phyloP scores from a whole-genome alignment of 2,329 filamentous ascomycete species.

The Macrophomina pseudophaseolina region DNA sequence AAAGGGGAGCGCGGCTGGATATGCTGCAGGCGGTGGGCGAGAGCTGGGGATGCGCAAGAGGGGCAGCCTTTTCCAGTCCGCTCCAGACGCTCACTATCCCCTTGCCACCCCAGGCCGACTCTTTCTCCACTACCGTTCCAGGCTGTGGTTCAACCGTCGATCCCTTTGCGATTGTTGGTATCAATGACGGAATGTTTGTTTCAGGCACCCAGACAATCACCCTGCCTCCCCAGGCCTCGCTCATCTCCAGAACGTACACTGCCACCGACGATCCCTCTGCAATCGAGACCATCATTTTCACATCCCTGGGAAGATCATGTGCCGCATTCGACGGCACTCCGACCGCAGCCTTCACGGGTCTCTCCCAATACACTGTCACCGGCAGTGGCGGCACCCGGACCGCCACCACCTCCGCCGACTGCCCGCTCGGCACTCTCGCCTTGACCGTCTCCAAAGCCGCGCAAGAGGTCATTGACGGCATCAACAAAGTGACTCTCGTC shows the following conservation, averaged over 20 bases:
- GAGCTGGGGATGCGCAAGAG: background rate
- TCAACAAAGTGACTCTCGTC: slow-evolving; percentile 29
- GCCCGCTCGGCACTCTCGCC: slow-evolving; percentile 27
- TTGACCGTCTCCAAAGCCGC: slow-evolving; percentile 21
- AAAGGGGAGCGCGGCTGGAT: background rate
- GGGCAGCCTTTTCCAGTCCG: background rate
- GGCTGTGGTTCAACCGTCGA: slow-evolving; percentile 24
- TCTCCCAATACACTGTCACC: background rate
- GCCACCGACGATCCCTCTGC: slow-evolving; percentile 23
- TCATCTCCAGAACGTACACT: slow-evolving; percentile 9
- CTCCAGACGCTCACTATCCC: slow-evolving; percentile 21
- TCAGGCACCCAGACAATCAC: slow-evolving; percentile 26
- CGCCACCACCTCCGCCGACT: slow-evolving; percentile 5
- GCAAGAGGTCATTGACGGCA: slow-evolving; percentile 29
- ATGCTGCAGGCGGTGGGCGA: background rate
- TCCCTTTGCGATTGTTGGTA: slow-evolving; percentile 25
- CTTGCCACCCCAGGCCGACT: slow-evolving; percentile 15
- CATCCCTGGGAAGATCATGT: slow-evolving; percentile 25
- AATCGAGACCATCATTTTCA: slow-evolving; percentile 24
- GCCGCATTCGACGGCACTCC: slow-evolving; percentile 1
- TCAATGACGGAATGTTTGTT: slow-evolving; percentile 22
- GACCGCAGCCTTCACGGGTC: background rate
- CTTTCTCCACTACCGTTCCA: slow-evolving; percentile 24
- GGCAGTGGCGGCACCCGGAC: background rate
- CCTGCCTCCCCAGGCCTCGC: slow-evolving; percentile 22